Base-by-base conservation (phyloP, 306 rosid genomes). In the Cajanus cajan region DNA sequence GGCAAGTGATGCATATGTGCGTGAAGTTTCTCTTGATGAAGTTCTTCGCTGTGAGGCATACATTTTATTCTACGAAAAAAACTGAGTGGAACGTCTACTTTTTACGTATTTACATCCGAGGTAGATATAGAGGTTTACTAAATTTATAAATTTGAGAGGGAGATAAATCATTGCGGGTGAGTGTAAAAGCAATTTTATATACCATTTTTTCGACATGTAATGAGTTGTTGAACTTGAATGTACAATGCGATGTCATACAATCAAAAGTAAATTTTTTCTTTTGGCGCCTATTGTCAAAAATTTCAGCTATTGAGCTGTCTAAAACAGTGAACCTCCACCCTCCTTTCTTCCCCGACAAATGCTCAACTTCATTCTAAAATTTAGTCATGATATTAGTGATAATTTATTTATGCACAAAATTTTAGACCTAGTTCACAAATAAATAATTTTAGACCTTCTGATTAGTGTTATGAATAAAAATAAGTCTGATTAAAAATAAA, bases 11-110 rank as follows among this genome's bases (percentile, higher is more conserved):
- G 87, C 89, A 6, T 62, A 81, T 71, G 89, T 93, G 66, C 86
- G 84, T 57, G 83, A 91, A 89, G 88, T 78, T 71, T 78, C 94
- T 68, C 78, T 90, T 2, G 85, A 87, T 12, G 90, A 89, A 89
- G 97, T 96, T 85, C 98, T 96, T 77, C 84, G 73, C 10, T 64
- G 89, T 31, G 99, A 96, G 79, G 99, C 98, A 16, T 93, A 96
- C 84, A 89, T 96, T 84, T 82, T 96, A 63, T 96, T 96, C 82
- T 96, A 93, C 65, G 96, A 91, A 85, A 91, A 83, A 78, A 58
- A 5, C 68, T 90, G 82, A 90, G 66, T 37, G 62, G 39, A 64
- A 78, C 54, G 33, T 80, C 71, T 40, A 39, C 67, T 80, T 81
- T 81, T 40, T 62, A 52, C 70, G 39, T 22, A 21, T 73, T 77